A percentile compares a stretch with the other conserved stretches of the same genome.
Evolutionary conservation across 176 grass and related monocot genomes (phyloP).

Genomic region (Otatea glauca): DNA sequence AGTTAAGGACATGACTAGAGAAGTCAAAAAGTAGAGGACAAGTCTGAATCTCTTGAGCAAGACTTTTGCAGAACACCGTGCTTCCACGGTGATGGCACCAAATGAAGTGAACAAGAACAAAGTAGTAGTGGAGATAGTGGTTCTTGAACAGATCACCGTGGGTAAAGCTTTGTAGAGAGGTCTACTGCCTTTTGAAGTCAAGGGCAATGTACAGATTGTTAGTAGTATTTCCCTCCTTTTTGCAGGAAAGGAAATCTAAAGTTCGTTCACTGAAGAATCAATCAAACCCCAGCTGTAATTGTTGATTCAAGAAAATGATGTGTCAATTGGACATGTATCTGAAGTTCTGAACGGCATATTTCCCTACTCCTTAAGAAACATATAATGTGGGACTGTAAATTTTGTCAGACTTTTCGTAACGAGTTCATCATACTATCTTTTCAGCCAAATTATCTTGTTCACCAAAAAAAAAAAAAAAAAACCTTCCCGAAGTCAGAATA

Average conservation of each 20-base stretch:
- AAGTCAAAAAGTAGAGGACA: slow-evolving; percentile 26
- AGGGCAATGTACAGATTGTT: slow-evolving; percentile 37
- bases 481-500: neutral
- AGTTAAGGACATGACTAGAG: slow-evolving; percentile 29
- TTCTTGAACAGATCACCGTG: neutral
- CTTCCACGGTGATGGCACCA: slow-evolving; percentile 21
- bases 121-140: slow-evolving; percentile 15
- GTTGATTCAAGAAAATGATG: neutral
- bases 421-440: neutral
- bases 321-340: neutral
- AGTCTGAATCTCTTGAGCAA: slow-evolving; percentile 17
- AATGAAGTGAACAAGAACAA: slow-evolving; percentile 16
- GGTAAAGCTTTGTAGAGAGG: slow-evolving; percentile 4
- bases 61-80: neutral
- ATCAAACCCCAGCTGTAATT: neutral
- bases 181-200: slow-evolving; percentile 19
- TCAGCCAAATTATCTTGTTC: neutral
- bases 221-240: slow-evolving; percentile 12
- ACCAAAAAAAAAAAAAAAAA: neutral
- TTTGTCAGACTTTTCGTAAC: neutral
- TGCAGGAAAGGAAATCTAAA: neutral
- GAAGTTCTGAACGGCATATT: too few relatives aligned
- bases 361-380: neutral
- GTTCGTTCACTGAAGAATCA: slow-evolving; percentile 14
- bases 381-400: neutral